Base-by-base conservation (phyloP, 805 yeast genomes). In the Spathaspora hagerdaliae region DNA sequence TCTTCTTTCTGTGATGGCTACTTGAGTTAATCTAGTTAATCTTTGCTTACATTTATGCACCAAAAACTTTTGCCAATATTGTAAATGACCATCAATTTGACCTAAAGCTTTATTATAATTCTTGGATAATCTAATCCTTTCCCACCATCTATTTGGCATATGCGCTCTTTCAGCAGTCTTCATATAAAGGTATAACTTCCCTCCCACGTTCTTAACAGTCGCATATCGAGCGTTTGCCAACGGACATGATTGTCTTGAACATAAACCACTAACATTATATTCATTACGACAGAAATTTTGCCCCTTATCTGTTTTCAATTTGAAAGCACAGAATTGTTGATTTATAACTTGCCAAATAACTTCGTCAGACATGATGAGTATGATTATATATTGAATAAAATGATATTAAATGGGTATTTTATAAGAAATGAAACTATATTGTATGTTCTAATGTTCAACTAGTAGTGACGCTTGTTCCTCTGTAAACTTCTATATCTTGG, bases 121-220 rank as follows among this genome's bases (percentile, higher is more conserved):
- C 67, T 88, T 90, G 39, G 94, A 86, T 49, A 94, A 75, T 65
- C 84, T 86, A 60, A 94, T 85, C 58, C 97, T 79, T 69, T 94
- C 97, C 99, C 99, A 94, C 63, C 88, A 72, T 57, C 86, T 85
- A 38, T 87, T 81, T 11, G 99, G 99, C 51, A 90, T 87, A 63
- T 94, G 98, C 15, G 96, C 95, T 69, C 99, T 82, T 71, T 94
- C 99, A 1, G 95, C 96, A 1, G 98, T 94, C 65, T 94, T 94
- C 89, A 94, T 94, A 69, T 94, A 94, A 32, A 88, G 69, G 58
- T 87, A 88, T 40, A 89, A 68, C 61, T 79, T 79, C 6, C 96
- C 96, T 53, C 85, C 88, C 27, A 85, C 75, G 54, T 79, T 83
- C 60, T 87, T 85, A 38, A 88, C 87, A 0, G 96, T 88, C 31